Base-by-base conservation (phyloP, 441 rosid species). In the Manihot esculenta region DNA sequence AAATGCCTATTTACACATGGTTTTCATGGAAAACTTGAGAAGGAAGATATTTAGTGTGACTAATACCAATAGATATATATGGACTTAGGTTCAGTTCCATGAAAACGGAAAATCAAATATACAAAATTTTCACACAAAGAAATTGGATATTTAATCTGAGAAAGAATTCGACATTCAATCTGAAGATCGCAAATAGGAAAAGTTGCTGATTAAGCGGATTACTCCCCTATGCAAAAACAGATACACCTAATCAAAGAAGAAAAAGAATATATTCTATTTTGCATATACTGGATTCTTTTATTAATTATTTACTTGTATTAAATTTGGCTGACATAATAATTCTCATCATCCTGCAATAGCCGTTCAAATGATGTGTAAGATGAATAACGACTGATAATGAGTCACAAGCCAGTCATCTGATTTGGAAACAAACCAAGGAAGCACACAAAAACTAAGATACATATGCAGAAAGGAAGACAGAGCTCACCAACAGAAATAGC, bases 401-500 rank as follows among this genome's bases (percentile, higher is more conserved):
- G 38, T 13, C 18, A 57, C 10, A 30, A 26, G 5, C 44, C 20
- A 59, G 5, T 20, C 10, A 62, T 10, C 10, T 41, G 23, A 45
- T 30, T 17, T 45, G n/a, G 0, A n/a, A 30, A 70, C 3, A n/a
- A n/a, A 48, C 7, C 2, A 38, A 38, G n/a, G n/a, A 30, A 30
- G 33, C 33, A 30, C 33, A 30, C 13, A 73, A n/a, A 35, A 20
- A 68, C 10, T 10, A 17, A 55, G n/a, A n/a, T n/a, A n/a, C n/a
- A n/a, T 3, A 14, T 15, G 21, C 12, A 27, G 26, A 33, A 44
- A 61, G 21, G 18, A 30, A 47, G 1, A 56, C 41, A 60, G 33
- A 69, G 62, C 45, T 68, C 50, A 91, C 94, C 94, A 80, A 88
- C 86, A 5, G 96, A 90, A 30, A 92, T 92, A 72, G 94, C 96